Evolutionary conservation across 1,139 yeast genomes (phyloP).

Genomic region (Suhomyces ambrosiae): DNA sequence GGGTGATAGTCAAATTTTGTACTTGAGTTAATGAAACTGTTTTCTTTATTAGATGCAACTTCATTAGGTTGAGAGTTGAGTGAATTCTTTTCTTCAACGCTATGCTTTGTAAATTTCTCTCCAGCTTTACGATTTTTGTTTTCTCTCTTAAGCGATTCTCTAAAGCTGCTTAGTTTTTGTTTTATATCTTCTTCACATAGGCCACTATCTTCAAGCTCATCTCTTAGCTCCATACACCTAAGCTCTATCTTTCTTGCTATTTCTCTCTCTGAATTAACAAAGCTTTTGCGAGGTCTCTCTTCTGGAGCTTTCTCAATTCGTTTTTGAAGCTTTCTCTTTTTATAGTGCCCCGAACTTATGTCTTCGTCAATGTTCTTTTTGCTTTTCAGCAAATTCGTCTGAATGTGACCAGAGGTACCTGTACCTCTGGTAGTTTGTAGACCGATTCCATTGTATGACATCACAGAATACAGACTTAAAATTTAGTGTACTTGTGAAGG

Average conservation of each 20-base stretch:
- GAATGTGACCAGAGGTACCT: conserved; percentile 73
- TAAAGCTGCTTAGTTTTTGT: conserved; percentile 24
- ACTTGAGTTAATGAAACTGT: neutral
- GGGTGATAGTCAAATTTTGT: neutral
- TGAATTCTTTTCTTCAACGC: too few species aligned
- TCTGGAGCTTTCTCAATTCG: conserved; percentile 8
- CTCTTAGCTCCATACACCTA: conserved; percentile 57
- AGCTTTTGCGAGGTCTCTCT: neutral
- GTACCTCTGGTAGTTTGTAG: conserved; percentile 66
- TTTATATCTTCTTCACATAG: conserved; percentile 31
- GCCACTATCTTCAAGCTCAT: conserved; percentile 54
- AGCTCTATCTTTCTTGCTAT: conserved; percentile 52
- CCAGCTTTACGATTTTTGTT: neutral
- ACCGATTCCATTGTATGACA: conserved; percentile 74
- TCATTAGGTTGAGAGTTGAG: too few species aligned
- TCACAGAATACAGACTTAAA: too few species aligned
- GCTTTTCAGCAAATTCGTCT: conserved; percentile 45
- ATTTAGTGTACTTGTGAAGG: too few species aligned
- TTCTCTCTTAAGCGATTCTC: conserved; percentile 3
- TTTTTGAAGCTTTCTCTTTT: conserved; percentile 20
- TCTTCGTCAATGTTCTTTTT: conserved; percentile 17
- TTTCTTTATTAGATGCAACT: neutral
- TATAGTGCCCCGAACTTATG: conserved; percentile 12
- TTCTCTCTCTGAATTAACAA: conserved; percentile 40
- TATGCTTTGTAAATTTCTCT: neutral